Conservation (phyloP, 352 stramenopile genomes). For the Phytopythium ostracodes region DNA sequence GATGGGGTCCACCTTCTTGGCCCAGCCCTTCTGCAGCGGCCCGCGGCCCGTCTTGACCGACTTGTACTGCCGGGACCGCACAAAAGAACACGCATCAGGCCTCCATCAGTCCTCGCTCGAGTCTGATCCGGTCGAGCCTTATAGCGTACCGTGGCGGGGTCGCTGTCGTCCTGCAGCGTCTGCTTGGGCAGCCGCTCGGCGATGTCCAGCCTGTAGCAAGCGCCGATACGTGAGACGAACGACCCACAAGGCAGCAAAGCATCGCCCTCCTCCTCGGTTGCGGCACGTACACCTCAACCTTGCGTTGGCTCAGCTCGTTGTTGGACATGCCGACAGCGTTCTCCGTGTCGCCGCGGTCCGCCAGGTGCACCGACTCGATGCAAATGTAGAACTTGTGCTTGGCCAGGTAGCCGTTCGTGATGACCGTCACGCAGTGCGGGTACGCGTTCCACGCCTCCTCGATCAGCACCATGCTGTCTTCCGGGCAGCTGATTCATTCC, state of each 20-base stretch:
- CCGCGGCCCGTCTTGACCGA: slow-evolving; percentile 70
- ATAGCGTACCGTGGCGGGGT: slow-evolving; percentile 41
- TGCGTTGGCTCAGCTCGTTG: slow-evolving; percentile 69
- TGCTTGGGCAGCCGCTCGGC: slow-evolving; percentile 73
- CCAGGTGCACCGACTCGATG: slow-evolving; percentile 76
- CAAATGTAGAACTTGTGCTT: slow-evolving; percentile 89
- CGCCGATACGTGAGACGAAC: not conserved
- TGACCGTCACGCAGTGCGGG: slow-evolving; percentile 83
- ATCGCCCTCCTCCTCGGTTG: no score
- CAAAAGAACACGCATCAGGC: not conserved
- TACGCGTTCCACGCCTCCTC: slow-evolving; percentile 88
- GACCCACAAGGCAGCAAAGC: not conserved
- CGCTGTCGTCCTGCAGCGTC: slow-evolving; percentile 63
- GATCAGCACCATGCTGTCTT: slow-evolving; percentile 83
- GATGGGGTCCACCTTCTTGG: slow-evolving; percentile 61
- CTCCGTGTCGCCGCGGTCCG: slow-evolving; percentile 51
- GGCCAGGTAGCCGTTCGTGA: slow-evolving; percentile 77
- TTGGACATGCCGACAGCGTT: slow-evolving; percentile 68
- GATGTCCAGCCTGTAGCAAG: slow-evolving; percentile 59
- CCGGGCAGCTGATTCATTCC: slow-evolving; percentile 65
- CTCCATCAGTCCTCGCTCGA: not conserved
- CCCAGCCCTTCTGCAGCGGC: slow-evolving; percentile 60
- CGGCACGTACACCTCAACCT: slow-evolving; percentile 67
- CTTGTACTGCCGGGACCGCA: slow-evolving; percentile 35
- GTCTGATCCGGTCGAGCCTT: slow-evolving; percentile 3